Percentiles rank a stretch among this genome's conserved stretches.
phyloP scores from a whole-genome alignment of 2,329 filamentous ascomycete genomes.

The Phialophora tarda region DNA sequence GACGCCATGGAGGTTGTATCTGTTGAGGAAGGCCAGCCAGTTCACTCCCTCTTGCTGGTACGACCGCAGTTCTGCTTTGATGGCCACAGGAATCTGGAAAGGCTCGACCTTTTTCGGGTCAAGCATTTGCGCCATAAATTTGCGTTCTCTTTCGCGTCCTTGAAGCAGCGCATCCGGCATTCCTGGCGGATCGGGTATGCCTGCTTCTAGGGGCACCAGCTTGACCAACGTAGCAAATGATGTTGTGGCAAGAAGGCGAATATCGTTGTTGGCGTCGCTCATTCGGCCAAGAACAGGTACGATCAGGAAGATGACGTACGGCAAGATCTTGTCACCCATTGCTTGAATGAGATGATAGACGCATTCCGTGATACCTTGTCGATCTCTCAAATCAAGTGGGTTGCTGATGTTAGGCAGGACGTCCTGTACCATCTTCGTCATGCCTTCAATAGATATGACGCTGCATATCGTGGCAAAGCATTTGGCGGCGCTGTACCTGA shows the following conservation, averaged over 20 bases:
- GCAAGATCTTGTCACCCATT: constrained; percentile 94
- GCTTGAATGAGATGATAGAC: constrained; percentile 97
- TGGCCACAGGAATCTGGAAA: constrained; percentile 91
- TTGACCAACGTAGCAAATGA: constrained; percentile 97
- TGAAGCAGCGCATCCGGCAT: constrained; percentile 85
- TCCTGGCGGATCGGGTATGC: constrained; percentile 94
- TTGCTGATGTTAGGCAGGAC: constrained; percentile 92
- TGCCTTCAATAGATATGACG: constrained; percentile 90
- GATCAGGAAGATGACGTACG: constrained; percentile 98
- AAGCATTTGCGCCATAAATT: constrained; percentile 94
- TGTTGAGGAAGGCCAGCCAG: constrained; percentile 97
- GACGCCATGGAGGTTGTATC: constrained; percentile 96
- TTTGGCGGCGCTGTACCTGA: constrained; percentile 95
- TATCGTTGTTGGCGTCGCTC: constrained; percentile 97
- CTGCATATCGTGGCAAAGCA: constrained; percentile 97
- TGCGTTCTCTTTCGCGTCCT: constrained; percentile 90
- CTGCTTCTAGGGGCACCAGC: constrained; percentile 92
- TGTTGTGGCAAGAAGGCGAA: constrained; percentile 91
- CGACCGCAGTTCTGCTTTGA: constrained; percentile 93
- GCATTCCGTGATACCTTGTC: constrained; percentile 92
- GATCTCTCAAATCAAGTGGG: constrained; percentile 81
- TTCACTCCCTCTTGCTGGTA: constrained; percentile 99
- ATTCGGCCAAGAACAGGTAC: constrained; percentile 95
- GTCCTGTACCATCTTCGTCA: constrained; percentile 93
- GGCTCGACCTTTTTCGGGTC: constrained; percentile 96